A percentile compares a stretch with the other conserved stretches of the same genome.
These are phyloP conservation scores for Physocladia obscura DNA, from an alignment of 192 early-diverging fungal species.

Conservation along the genomic window DNA sequence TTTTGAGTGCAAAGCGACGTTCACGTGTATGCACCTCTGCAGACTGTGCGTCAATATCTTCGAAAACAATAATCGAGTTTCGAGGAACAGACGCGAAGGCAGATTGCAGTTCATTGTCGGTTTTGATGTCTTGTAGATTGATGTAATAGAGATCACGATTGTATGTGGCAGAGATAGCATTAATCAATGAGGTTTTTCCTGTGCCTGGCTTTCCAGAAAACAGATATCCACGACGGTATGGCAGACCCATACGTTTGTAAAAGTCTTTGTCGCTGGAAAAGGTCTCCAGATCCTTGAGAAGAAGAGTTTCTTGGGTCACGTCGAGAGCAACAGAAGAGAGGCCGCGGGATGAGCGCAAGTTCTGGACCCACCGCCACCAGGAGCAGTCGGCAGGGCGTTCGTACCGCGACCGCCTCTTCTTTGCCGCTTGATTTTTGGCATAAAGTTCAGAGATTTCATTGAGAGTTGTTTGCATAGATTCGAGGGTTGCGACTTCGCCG, in stretches of 20 bases:
- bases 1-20: constrained; percentile 24
- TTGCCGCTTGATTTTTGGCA: constrained; percentile 25
- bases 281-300: constrained; percentile 49
- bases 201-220: constrained; percentile 47
- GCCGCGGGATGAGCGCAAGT: constrained; percentile 39
- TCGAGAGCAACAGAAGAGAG: constrained; percentile 58
- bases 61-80: constrained; percentile 53
- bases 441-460: constrained; percentile 33
- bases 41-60: constrained; percentile 61
- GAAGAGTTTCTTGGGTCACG: constrained; percentile 43
- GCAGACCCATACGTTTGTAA: constrained; percentile 61
- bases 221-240: constrained; percentile 59
- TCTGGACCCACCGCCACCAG: constrained; percentile 33
- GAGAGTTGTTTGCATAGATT: constrained; percentile 36
- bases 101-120: constrained; percentile 43
- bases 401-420: constrained; percentile 35
- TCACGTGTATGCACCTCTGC: constrained; percentile 44
- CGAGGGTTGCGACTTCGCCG: constrained; percentile 27
- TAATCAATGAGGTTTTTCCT: constrained; percentile 46
- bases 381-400: constrained; percentile 29
- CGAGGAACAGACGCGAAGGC: constrained; percentile 46
- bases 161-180: constrained; percentile 45
- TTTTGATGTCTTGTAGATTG: constrained; percentile 42
- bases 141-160: constrained; percentile 49
- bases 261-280: constrained; percentile 57